phyloP scores from a whole-genome alignment of 2,329 filamentous ascomycete genomes.

The Cucurbitaria berberidis region DNA sequence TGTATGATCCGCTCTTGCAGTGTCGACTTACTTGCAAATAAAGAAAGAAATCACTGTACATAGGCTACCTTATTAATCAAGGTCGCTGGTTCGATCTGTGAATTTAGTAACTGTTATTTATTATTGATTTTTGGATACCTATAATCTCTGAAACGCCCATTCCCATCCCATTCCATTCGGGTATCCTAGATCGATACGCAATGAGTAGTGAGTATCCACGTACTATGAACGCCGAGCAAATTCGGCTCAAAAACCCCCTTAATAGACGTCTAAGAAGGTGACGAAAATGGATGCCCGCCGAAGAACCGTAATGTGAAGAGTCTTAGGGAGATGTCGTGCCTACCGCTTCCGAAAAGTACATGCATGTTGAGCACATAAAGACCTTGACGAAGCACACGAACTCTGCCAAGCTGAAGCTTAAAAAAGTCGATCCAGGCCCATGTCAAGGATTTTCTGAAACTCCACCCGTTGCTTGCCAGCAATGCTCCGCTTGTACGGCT shows the following conservation, averaged over 20 bases:
- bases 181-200: background rate
- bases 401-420: background rate
- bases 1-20: too few species aligned
- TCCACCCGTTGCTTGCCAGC: slow-evolving; percentile 38
- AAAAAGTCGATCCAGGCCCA: slow-evolving; percentile 24
- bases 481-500: slow-evolving; percentile 30
- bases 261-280: too few species aligned
- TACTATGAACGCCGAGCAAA: background rate
- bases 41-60: too few species aligned
- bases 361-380: background rate
- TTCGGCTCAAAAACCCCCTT: background rate
- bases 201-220: background rate
- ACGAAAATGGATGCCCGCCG: too few species aligned
- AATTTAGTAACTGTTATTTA: too few species aligned
- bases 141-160: background rate
- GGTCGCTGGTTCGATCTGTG: too few species aligned
- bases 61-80: too few species aligned
- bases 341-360: background rate
- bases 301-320: too few species aligned
- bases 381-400: background rate
- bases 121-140: too few species aligned
- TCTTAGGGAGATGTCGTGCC: too few species aligned
- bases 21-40: too few species aligned
- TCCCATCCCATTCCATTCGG: background rate
- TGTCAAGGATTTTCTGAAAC: slow-evolving; percentile 37